Base-by-base conservation (phyloP, 2,329 filamentous ascomycete species). In the Kalmusia sp. region DNA sequence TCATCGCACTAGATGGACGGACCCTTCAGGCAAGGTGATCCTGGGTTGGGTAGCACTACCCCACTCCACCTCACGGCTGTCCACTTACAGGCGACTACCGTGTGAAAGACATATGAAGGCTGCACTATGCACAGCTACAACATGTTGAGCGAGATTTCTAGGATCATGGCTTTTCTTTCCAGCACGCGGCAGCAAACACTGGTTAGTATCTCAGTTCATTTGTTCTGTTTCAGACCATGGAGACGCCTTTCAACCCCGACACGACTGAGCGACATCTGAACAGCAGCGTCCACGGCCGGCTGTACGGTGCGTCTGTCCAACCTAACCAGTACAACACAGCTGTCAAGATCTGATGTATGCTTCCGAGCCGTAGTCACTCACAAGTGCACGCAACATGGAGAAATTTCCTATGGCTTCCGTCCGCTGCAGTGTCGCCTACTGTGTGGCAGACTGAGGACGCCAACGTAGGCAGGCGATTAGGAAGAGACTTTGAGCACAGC, bases 1-100 rank as follows among this genome's bases (percentile, higher is more conserved):
- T 65, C 65, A 41, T 49, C 24, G 50, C 14, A 46, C n/a, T 54
- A 58, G 62, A 37, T 56, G 50, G 51, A 49, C 49, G 51, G 55
- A 58, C 39, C 47, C 12, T 48, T 60, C 46, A 53, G 48, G 47
- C 47, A 54, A 47, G 43, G 24, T 52, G 35, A 52, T 43, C 34
- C 40, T 48, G 39, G 40, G 9, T 15, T 46, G 7, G 14, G 54
- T 53, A 22, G 25, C 19, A 57, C 48, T 54, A 48, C 39, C 27
- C 39, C 45, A 37, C 41, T 39, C 43, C 33, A 35, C 49, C 17
- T 49, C 49, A 31, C 52, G 41, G 17, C 19, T 17, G n/a, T 17
- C 8, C 40, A 28, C 17, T 48, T 14, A 28, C 37, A 28, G 43
- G 43, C 33, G 37, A 49, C 22, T 51, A 52, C 48, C 33, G 45